Conservation (phyloP, 306 rosid genomes). For the Cicer bijugum region DNA sequence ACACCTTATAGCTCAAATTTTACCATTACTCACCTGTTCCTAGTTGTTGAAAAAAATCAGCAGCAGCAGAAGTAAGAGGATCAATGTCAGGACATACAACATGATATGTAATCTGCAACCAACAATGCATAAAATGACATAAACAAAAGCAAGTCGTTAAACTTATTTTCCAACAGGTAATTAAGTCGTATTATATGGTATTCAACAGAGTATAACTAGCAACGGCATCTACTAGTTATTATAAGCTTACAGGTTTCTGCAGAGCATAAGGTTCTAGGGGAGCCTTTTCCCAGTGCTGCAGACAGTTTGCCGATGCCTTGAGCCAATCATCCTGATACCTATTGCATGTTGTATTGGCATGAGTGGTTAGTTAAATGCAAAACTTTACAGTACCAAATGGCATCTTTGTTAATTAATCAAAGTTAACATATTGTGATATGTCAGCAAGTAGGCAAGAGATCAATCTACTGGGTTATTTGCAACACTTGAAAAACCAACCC, state of each 20-base stretch:
- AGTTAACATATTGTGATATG: constrained; percentile 3
- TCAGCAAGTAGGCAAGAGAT: constrained; percentile 24
- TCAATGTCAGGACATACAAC: constrained; percentile 95
- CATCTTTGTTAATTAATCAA: constrained; percentile 19
- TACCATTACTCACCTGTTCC: constrained; percentile 76
- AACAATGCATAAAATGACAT: constrained; percentile 39
- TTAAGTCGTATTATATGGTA: constrained; percentile 21
- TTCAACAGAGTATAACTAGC: constrained; percentile 25
- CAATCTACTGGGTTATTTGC: constrained; percentile 2
- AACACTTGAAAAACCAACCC: neutral
- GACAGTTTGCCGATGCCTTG: constrained; percentile 79
- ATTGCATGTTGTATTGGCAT: constrained; percentile 32
- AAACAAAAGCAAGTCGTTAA: constrained; percentile 37
- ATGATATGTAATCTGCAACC: constrained; percentile 77
- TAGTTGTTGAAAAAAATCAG: constrained; percentile 96
- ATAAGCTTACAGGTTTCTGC: constrained; percentile 80
- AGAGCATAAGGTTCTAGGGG: constrained; percentile 96
- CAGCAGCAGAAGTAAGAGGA: constrained; percentile 91
- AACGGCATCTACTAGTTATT: constrained; percentile 36
- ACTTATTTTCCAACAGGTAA: constrained; percentile 15
- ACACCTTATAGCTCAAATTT: constrained; percentile 30
- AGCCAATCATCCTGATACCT: constrained; percentile 99
- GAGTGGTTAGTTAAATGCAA: constrained; percentile 28
- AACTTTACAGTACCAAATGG: constrained; percentile 21
- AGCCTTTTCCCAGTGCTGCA: constrained; percentile 97